phyloP scores from a whole-genome alignment of 1,139 yeast species.

The Geotrichum phurueaensis region DNA sequence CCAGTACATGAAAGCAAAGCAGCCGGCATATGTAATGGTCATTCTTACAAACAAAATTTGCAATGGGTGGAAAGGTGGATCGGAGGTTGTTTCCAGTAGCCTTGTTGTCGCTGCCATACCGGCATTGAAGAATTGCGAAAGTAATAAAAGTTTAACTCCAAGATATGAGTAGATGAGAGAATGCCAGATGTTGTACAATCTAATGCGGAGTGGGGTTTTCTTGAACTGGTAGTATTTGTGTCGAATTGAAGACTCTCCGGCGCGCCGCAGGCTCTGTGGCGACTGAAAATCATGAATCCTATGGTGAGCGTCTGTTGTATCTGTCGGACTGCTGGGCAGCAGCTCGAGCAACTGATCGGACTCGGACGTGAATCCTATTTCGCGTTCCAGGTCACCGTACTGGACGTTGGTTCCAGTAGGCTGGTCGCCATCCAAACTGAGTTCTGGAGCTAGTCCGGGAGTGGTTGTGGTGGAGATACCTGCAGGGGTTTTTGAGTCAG shows the following conservation, averaged over 20 bases:
- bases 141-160: slow-evolving; percentile 26
- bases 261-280: not conserved
- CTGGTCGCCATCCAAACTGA: not conserved
- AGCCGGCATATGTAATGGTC: slow-evolving; percentile 59
- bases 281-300: not conserved
- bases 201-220: slow-evolving; percentile 1
- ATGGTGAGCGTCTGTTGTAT: not conserved
- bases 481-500: not conserved
- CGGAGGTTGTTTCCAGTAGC: slow-evolving; percentile 58
- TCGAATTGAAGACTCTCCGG: not conserved
- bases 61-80: slow-evolving; percentile 62
- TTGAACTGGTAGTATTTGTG: slow-evolving; percentile 7
- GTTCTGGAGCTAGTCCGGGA: not conserved
- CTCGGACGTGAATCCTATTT: slow-evolving; percentile 6
- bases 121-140: slow-evolving; percentile 60
- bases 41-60: slow-evolving; percentile 74
- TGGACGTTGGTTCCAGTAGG: not conserved
- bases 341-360: slow-evolving; percentile 7
- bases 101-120: slow-evolving; percentile 73
- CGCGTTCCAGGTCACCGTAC: slow-evolving; percentile 14
- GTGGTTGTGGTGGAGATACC: not conserved
- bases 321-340: slow-evolving; percentile 4
- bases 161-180: slow-evolving; percentile 19
- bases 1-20: slow-evolving; percentile 49
- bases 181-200: slow-evolving; percentile 8